Evolutionary conservation across 208 protist genomes (phyloP), one percentile per base, ranked within the genome.

Genomic region (Tetramitus jugosus): DNA sequence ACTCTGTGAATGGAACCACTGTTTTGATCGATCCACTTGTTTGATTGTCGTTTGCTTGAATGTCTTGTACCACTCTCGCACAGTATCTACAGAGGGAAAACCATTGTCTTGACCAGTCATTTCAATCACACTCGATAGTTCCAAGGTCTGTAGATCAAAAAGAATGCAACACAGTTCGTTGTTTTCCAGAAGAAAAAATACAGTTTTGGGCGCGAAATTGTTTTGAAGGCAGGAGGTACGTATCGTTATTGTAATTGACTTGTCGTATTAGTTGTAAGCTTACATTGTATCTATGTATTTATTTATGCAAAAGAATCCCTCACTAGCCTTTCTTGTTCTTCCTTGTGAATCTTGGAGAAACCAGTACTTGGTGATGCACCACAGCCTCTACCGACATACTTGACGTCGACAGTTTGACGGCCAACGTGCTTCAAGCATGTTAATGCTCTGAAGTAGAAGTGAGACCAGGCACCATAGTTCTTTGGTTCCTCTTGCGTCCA

Each of bases 401-500:
- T 31, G n/a, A 65, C 46, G 26, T 87, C 61, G 31, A 82, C 80
- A 8, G 91, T 83, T 77, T 91, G 84, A 31, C 82, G 86, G 67
- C 91, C 29, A 8, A 33, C 14, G 10, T 76, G 8, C 23, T 76
- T 60, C 1, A 76, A 46, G 14, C 29, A 20, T 4, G 45, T 76
- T 35, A 33, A 88, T 56, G 94, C 82, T 76, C 89, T 89, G n/a
- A 88, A 82, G 82, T 91, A 88, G 13, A 94, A 87, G 79, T 93
- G 86, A 7, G 64, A 80, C 90, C 91, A 98, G 20, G 94, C 86
- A 78, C 96, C 96, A 88, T 95, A 95, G 84, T 98, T 98, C 83
- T 90, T 92, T 60, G 96, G 97, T 88, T 99, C 96, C 85, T 98
- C 96, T 88, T 98, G 95, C 67, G 86, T 89, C 97, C 96, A 99